Base-by-base conservation (phyloP, 2,329 filamentous ascomycete species). In the Tolypocladium guangdongense region DNA sequence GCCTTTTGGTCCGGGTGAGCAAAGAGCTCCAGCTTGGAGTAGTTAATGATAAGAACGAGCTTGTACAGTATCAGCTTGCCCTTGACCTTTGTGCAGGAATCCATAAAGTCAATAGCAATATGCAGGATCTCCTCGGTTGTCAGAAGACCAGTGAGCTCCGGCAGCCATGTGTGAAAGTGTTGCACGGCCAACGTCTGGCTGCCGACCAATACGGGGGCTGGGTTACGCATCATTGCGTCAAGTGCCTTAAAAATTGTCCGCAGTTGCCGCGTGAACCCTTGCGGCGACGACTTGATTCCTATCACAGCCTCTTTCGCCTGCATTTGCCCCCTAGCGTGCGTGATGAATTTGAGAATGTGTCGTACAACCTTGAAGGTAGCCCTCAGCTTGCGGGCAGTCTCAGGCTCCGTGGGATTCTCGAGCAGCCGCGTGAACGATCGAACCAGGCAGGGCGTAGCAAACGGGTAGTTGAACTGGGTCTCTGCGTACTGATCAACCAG, bases 121-220 rank as follows among this genome's bases (percentile, higher is more conserved):
- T 95, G 87, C 51, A 96, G 74, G 47, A 96, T 92, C 66, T 97
- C 92, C 62, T 90, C 86, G 0, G 86, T 84, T 4, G 80, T 81
- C 64, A 97, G 78, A 38, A 93, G 77, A 2, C 85, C 83, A 0
- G 82, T 78, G 11, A 99, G 81, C 65, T 97, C 92, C 0, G 93
- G 92, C n/a, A 99, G 75, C 93, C 93, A 99, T 0, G 88, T 88
- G 65, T 97, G 92, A 67, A 97, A 95, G 67, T 97, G 90, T 68
- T 99, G 93, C 14, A 97, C 90, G 2, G 95, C 84, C 50, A 99
- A 75, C 0, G 93, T 97, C 71, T 99, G 95, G 58, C 88, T 97
- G 36, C 93, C 93, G 16, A 97, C 88, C 27, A 97, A 74, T 20
- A 91, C 84, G 0, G 93, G 88, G 2, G 90, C 87, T 2, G 84